Percentiles rank a stretch among this genome's conserved stretches.
Evolutionary conservation across 164 flowering plant genomes (phyloP).

Genomic region (Macadamia integrifolia): DNA sequence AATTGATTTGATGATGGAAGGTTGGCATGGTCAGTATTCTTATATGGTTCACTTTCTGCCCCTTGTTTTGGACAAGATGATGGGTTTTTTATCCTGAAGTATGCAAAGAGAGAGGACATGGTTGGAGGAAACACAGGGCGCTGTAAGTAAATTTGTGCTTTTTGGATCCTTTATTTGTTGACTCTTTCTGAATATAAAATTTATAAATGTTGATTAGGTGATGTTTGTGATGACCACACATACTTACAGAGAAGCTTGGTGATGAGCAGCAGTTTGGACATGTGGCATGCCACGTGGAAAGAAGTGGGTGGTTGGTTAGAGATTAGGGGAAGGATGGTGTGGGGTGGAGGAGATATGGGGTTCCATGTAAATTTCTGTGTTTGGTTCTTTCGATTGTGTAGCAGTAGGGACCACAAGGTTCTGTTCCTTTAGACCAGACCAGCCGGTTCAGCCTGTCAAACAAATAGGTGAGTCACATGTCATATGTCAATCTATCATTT

Average conservation of each 20-base stretch:
- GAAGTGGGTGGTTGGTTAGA: slow-evolving; percentile 38
- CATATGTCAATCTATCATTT: too few species aligned
- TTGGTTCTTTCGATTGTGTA: background rate
- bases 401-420: too few species aligned
- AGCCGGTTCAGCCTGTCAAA: too few species aligned
- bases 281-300: slow-evolving; percentile 62
- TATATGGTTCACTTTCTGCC: slow-evolving; percentile 21
- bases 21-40: slow-evolving; percentile 8
- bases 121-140: background rate
- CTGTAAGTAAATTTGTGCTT: slow-evolving; percentile 8
- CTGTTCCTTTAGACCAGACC: too few species aligned
- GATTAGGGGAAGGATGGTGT: slow-evolving; percentile 60
- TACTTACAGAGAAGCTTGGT: slow-evolving; percentile 45
- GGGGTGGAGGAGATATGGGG: slow-evolving; percentile 31
- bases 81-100: slow-evolving; percentile 21
- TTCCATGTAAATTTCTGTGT: background rate
- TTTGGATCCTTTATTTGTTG: background rate
- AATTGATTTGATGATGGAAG: slow-evolving; percentile 3
- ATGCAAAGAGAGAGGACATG: slow-evolving; percentile 7
- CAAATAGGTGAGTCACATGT: too few species aligned
- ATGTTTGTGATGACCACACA: slow-evolving; percentile 32
- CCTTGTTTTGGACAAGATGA: slow-evolving; percentile 30
- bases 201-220: slow-evolving; percentile 26
- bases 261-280: slow-evolving; percentile 54
- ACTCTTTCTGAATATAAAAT: background rate